Percentiles rank a stretch among this genome's conserved stretches.
Evolutionary conservation across 805 yeast species (phyloP).

Genomic region (Spathaspora gorwiae): DNA sequence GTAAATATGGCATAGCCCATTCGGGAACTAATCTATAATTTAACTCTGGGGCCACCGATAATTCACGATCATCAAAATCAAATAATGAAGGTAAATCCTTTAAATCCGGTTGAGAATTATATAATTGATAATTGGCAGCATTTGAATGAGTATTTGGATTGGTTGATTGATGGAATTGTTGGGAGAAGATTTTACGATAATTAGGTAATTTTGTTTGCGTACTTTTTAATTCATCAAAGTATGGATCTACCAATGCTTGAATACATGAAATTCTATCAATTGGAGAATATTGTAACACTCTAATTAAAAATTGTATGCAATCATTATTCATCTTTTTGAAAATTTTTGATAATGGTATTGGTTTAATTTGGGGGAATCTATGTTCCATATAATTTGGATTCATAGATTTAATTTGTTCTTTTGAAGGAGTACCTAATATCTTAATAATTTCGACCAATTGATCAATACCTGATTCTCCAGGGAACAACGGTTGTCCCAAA

Average conservation of each 20-base stretch:
- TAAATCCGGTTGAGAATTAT: conserved; percentile 35
- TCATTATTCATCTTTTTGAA: conserved; percentile 54
- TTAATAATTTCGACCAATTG: conserved; percentile 95
- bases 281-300: conserved; percentile 67
- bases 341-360: conserved; percentile 66
- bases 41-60: conserved; percentile 40
- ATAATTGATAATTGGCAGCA: conserved; percentile 40
- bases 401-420: conserved; percentile 90
- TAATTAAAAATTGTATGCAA: conserved; percentile 52
- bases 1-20: conserved; percentile 20
- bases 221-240: conserved; percentile 51
- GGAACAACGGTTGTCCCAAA: conserved; percentile 94
- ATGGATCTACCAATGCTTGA: conserved; percentile 47
- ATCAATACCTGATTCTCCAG: conserved; percentile 97
- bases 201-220: conserved; percentile 36
- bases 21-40: conserved; percentile 40
- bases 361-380: conserved; percentile 83
- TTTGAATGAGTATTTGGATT: conserved; percentile 24
- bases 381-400: conserved; percentile 97
- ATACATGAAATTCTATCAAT: conserved; percentile 56
- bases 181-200: conserved; percentile 39
- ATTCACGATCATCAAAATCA: conserved; percentile 50
- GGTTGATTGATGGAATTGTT: conserved; percentile 26
- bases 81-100: conserved; percentile 46
- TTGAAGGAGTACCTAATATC: conserved; percentile 90